Conservation (phyloP, 2,329 filamentous ascomycete genomes). For the Scortechinia acanthostroma region DNA sequence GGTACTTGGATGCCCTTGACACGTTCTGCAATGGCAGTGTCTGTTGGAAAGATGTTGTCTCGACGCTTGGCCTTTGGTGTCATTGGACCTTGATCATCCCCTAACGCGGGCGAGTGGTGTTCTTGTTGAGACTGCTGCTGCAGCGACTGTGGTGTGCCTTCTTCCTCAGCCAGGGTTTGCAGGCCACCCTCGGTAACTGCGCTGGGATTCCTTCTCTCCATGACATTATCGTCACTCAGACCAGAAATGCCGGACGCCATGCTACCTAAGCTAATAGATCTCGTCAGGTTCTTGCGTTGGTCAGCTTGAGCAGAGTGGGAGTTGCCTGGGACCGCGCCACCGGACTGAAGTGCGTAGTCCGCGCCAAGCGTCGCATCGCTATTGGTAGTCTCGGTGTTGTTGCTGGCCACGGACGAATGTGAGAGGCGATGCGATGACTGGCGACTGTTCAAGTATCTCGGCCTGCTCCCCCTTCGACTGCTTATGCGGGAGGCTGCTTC, state of each 20-base stretch:
- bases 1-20: conserved; percentile 86
- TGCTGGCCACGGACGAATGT: conserved; percentile 9
- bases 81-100: conserved; percentile 54
- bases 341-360: conserved; percentile 70
- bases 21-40: conserved; percentile 81
- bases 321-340: conserved; percentile 59
- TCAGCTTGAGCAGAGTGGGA: conserved; percentile 27
- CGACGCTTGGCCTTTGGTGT: conserved; percentile 53
- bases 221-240: conserved; percentile 35
- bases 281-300: conserved; percentile 52
- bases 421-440: not conserved
- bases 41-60: conserved; percentile 62
- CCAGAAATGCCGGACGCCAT: conserved; percentile 73
- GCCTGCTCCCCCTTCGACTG: not conserved
- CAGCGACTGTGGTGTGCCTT: conserved; percentile 15
- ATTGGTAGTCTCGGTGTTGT: conserved; percentile 66
- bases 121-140: conserved; percentile 30
- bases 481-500: not conserved
- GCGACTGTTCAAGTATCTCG: conserved; percentile 1
- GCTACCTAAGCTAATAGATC: conserved; percentile 81
- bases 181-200: not conserved
- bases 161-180: not conserved
- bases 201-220: conserved; percentile 7
- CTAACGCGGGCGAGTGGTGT: conserved; percentile 21
- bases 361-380: conserved; percentile 65